Conservation (phyloP, 768 basidiomycete genomes). For the Russula compacta region DNA sequence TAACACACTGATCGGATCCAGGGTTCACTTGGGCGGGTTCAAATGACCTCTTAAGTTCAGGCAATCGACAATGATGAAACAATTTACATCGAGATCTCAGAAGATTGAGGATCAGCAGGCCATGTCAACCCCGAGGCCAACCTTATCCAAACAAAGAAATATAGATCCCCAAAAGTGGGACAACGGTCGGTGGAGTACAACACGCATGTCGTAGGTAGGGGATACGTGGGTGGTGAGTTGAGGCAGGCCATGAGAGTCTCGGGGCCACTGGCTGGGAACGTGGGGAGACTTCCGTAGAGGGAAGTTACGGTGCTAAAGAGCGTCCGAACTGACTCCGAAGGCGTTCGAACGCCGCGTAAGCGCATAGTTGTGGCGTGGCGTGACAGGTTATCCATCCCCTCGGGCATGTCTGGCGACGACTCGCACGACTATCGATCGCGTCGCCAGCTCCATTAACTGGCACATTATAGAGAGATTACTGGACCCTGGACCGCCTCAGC, state of each 20-base stretch:
- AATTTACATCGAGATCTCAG: background rate
- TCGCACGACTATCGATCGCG: too few species aligned
- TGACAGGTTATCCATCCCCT: background rate
- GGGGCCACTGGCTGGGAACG: constrained; percentile 6
- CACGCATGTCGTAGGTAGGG: too few species aligned
- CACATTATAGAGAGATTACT: too few species aligned
- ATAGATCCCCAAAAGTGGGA: too few species aligned
- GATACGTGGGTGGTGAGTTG: background rate
- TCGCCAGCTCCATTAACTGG: background rate
- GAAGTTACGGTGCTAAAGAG: background rate
- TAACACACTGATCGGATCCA: too few species aligned
- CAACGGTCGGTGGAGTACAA: too few species aligned
- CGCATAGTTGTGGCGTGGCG: background rate
- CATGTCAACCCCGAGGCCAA: background rate
- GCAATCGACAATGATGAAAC: too few species aligned
- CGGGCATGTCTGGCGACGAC: background rate
- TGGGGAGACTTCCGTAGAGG: background rate
- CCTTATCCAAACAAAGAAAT: background rate
- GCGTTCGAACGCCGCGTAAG: constrained; percentile 5
- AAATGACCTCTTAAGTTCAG: too few species aligned
- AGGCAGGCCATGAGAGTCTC: too few species aligned
- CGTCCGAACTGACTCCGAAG: constrained; percentile 1
- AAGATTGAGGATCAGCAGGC: background rate
- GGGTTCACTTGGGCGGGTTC: too few species aligned
- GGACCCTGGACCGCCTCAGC: too few species aligned